phyloP scores from a whole-genome alignment of 371 early-diverging fungal species.

The Lichtheimia ornata region DNA sequence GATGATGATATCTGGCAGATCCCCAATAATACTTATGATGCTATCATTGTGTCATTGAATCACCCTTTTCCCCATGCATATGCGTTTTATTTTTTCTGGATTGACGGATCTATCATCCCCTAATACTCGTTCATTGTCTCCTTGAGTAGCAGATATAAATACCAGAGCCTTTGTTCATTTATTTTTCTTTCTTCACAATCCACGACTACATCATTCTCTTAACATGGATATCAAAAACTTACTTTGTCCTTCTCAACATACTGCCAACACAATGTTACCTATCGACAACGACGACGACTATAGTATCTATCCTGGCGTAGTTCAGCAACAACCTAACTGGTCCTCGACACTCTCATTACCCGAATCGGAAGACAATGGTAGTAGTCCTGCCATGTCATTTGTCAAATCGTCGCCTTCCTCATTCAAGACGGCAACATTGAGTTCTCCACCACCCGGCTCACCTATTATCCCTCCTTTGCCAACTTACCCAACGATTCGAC shows the following conservation, averaged over 20 bases:
- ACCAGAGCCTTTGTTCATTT: neutral
- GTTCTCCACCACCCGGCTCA: neutral
- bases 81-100: neutral
- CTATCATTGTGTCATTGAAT: slow-evolving; percentile 11
- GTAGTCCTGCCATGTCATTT: slow-evolving; percentile 8
- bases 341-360: neutral
- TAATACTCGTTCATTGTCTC: slow-evolving; percentile 2
- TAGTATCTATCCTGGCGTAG: neutral
- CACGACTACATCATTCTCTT: neutral
- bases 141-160: neutral
- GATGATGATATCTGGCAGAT: too few relatives aligned
- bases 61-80: neutral
- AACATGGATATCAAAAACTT: slow-evolving; percentile 42
- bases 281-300: slow-evolving; percentile 5
- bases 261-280: slow-evolving; percentile 6
- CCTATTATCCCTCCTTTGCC: neutral
- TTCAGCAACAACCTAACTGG: neutral
- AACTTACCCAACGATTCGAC: neutral
- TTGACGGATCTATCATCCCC: neutral
- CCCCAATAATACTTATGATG: slow-evolving; percentile 6
- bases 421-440: neutral
- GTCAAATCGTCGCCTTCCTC: slow-evolving; percentile 16
- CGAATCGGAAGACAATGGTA: neutral
- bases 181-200: neutral
- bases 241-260: slow-evolving; percentile 24